Evolutionary conservation across 257 asterid species (phyloP).

Genomic region (Capsicum baccatum): DNA sequence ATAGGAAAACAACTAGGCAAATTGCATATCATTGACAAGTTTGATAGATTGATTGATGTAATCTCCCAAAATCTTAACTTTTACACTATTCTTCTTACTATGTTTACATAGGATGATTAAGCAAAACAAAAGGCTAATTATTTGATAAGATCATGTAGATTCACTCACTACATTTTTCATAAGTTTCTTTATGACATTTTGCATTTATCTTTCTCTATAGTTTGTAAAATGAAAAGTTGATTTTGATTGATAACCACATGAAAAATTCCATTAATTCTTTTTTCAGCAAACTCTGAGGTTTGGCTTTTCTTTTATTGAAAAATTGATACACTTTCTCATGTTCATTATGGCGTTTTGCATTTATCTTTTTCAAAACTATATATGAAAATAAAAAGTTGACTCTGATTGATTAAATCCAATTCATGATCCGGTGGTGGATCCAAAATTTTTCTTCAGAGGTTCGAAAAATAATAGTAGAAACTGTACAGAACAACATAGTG

Average conservation of each 20-base stretch:
- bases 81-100: conserved; percentile 33
- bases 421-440: too few relatives aligned
- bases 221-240: background rate
- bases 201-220: background rate
- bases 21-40: background rate
- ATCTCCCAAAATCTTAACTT: conserved; percentile 33
- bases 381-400: too few relatives aligned
- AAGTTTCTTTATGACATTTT: conserved; percentile 31
- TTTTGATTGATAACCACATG: conserved; percentile 20
- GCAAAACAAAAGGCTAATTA: conserved; percentile 25
- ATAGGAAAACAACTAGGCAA: background rate
- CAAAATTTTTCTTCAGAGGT: too few relatives aligned
- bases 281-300: too few relatives aligned
- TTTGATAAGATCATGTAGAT: conserved; percentile 34
- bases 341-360: too few relatives aligned
- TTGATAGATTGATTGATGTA: conserved; percentile 41
- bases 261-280: background rate
- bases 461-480: too few relatives aligned
- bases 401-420: too few relatives aligned
- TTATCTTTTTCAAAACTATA: too few relatives aligned
- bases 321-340: too few relatives aligned
- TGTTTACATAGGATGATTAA: background rate
- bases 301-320: too few relatives aligned
- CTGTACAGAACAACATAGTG: too few relatives aligned
- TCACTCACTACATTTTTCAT: conserved; percentile 40